Evolutionary conservation across 2,329 filamentous ascomycete species (phyloP).

Genomic region (Pestalotiopsis sp.): DNA sequence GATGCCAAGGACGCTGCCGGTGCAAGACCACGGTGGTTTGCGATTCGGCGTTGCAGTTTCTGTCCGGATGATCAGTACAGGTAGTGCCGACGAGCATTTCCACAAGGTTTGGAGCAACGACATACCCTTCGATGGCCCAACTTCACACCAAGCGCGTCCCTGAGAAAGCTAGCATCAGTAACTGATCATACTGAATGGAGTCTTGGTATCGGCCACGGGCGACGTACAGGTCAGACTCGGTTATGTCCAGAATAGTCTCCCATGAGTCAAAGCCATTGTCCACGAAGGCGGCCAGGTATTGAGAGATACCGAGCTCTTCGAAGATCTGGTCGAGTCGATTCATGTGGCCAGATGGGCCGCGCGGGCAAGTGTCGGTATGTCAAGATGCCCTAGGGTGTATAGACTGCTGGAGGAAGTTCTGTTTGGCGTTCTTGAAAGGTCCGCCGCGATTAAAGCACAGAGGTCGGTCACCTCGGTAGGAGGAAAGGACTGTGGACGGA

Average conservation of each 20-base stretch:
- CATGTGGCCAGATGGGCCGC: conserved; percentile 47
- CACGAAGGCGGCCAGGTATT: conserved; percentile 74
- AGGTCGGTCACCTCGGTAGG: neutral
- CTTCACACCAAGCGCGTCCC: conserved; percentile 75
- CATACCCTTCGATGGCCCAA: conserved; percentile 79
- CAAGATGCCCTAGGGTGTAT: neutral
- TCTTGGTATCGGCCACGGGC: neutral
- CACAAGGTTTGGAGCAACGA: neutral
- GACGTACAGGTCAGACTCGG: conserved; percentile 78
- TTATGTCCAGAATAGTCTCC: conserved; percentile 83
- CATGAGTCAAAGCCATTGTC: conserved; percentile 84
- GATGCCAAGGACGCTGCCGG: conserved; percentile 55
- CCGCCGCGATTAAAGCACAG: neutral
- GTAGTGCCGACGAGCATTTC: neutral
- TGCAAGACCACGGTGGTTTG: conserved; percentile 68
- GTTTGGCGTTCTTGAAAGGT: neutral
- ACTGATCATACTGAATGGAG: neutral
- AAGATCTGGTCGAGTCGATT: conserved; percentile 67
- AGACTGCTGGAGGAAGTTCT: neutral
- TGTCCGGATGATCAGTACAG: conserved; percentile 33
- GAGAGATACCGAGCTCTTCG: conserved; percentile 75
- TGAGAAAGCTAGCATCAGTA: conserved; percentile 30
- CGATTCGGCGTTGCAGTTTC: conserved; percentile 85
- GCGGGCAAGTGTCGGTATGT: conserved; percentile 10
- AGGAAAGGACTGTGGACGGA: neutral